Base-by-base conservation (phyloP, 225 moss, liverwort and hornwort genomes). In the Ulota crispa region DNA sequence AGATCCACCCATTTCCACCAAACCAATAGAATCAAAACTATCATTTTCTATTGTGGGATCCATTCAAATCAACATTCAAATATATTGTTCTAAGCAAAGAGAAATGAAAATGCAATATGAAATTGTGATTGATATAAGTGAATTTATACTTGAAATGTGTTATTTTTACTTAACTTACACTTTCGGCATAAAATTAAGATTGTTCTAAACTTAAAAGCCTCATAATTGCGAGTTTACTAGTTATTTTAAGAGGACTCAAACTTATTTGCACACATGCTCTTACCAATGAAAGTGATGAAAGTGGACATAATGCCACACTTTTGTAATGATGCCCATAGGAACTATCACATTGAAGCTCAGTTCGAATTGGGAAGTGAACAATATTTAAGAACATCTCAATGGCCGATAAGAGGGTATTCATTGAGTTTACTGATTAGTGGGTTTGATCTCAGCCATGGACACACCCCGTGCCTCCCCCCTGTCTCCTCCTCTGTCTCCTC, bases 41-140 rank as follows among this genome's bases (percentile, higher is more conserved):
- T 3, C 23, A 0, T 0, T 2, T 21, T 5, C 3, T 11, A 12
- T 62, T 0, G 6, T 0, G 15, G 0, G 15, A 43, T 69, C 69
- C 79, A 70, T 79, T 6, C 0, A 42, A 9, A 56, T 21, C 30
- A 15, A 56, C 68, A 53, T 53, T 61, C 26, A 52, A 77, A 1
- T 3, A 64, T 64, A 19, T 20, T 64, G 8, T 34, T 5, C 19
- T 13, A n/a, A 14, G 24, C 13, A n/a, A 14, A 16, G 1, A 6
- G 1, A 43, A 66, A 9, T 5, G 9, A 3, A 5, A 39, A 41
- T 8, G 26, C 24, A 65, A 53, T 8, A 0, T 37, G 4, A 3
- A 39, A 2, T 41, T 15, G 0, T 5, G 1, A 3, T 55, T 14
- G 10, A 3, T 15, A 0, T 2, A 23, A 4, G 26, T n/a, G 16